Conservation (phyloP, 2,329 filamentous ascomycete species). For the Colletotrichum brevisporum region DNA sequence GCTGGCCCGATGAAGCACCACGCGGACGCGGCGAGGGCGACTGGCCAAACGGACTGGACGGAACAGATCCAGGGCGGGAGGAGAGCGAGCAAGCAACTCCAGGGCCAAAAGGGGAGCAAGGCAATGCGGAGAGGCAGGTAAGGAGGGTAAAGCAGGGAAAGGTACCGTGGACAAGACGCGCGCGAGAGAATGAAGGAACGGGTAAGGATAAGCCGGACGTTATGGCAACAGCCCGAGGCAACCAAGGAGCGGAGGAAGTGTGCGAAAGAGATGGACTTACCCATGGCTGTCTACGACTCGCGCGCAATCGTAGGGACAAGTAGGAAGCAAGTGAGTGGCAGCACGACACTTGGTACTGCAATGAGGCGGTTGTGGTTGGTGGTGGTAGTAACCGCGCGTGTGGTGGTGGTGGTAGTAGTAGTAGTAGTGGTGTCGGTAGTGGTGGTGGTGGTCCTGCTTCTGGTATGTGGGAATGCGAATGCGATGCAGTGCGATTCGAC, state of each 20-base stretch:
- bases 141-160: not conserved
- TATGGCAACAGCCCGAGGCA: not conserved
- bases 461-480: constrained; percentile 9
- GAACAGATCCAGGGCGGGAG: not conserved
- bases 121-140: not conserved
- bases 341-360: not conserved
- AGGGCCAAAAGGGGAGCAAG: constrained; percentile 2
- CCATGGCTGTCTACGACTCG: constrained; percentile 24
- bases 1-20: not conserved
- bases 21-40: too few species aligned
- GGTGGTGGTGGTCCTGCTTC: constrained; percentile 14
- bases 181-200: constrained; percentile 1
- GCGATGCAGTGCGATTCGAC: constrained; percentile 20
- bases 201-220: constrained; percentile 13
- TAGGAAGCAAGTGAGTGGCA: not conserved
- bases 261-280: constrained; percentile 19
- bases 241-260: not conserved
- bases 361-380: not conserved
- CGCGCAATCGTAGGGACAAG: not conserved
- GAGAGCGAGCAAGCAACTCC: constrained; percentile 1
- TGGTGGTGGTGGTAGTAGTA: constrained; percentile 6
- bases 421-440: constrained; percentile 1
- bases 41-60: too few species aligned
- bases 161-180: constrained; percentile 2
- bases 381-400: too few species aligned